Evolutionary conservation across 208 protist species (phyloP), one percentile per base, ranked within the genome.

Genomic region (Trypanosoma brucei): DNA sequence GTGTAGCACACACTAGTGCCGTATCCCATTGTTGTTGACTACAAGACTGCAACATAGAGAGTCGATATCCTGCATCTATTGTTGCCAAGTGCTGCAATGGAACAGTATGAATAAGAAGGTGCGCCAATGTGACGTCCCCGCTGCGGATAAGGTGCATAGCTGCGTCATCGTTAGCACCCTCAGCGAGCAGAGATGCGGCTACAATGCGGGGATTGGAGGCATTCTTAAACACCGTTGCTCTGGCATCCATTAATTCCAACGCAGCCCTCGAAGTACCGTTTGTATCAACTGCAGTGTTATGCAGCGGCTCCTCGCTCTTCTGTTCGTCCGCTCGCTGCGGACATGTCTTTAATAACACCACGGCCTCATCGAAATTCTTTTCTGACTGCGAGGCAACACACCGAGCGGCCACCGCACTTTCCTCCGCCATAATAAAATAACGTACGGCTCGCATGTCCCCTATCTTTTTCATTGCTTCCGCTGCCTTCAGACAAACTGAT

Each of bases 381-480:
- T 72, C 60, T 9, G 76, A 81, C 53, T 74, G 68, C 3, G 76
- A 75, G 2, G 79, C 66, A 34, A 90, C 46, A 58, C 82, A 56
- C 38, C 75, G 76, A 14, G 89, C 89, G 1, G 89, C 89, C 14
- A 78, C 72, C 30, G 57, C 46, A 62, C 81, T 80, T 54, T 95
- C 84, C 68, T 91, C 85, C 7, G 75, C 79, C 57, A 91, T 79
- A 66, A 92, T 92, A 62, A 81, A 86, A 75, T 93, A 95, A 36
- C 67, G 73, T 36, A 83, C 78, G 5, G 86, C 85, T 8, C 80
- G 77, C 22, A 44, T 37, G 52, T 88, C 83, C 7, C 86, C 89
- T 0, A 62, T 59, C 3, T 62, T 75, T 55, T 93, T 80, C 81
- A 93, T 87, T 50, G 82, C 81, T 55, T 81, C 83, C 4, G 76